Conservation (phyloP, 176 grass and related monocot genomes). For the Carex myosuroides region DNA sequence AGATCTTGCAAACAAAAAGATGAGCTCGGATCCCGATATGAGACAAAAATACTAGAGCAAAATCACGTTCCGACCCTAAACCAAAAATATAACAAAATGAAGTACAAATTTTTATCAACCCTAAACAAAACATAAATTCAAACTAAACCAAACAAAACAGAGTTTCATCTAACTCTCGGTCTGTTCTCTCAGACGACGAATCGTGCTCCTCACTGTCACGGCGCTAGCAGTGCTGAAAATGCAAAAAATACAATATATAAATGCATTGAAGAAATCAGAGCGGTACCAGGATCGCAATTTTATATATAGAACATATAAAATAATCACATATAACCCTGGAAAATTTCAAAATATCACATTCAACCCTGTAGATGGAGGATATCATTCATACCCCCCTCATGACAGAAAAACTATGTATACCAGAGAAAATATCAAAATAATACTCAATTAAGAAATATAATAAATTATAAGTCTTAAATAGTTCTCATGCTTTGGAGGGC, state of each 20-base stretch:
- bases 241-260: neutral
- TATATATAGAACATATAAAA: neutral
- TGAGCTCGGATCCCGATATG: neutral
- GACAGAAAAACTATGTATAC: neutral
- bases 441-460: neutral
- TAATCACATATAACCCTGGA: neutral
- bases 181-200: constrained; percentile 77
- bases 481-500: neutral
- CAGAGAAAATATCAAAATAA: neutral
- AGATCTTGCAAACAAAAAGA: neutral
- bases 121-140: constrained; percentile 10
- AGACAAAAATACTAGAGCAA: neutral
- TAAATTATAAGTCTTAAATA: neutral
- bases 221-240: constrained; percentile 61
- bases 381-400: neutral
- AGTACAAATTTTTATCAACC: neutral
- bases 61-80: neutral
- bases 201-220: constrained; percentile 66
- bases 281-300: neutral
- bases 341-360: neutral
- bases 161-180: constrained; percentile 31
- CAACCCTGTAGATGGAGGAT: neutral
- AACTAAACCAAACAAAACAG: constrained; percentile 27
- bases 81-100: neutral
- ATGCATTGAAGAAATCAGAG: neutral